These are phyloP conservation scores for Sarcomyxa edulis DNA, from an alignment of 768 basidiomycete genomes.

Conservation along the genomic window DNA sequence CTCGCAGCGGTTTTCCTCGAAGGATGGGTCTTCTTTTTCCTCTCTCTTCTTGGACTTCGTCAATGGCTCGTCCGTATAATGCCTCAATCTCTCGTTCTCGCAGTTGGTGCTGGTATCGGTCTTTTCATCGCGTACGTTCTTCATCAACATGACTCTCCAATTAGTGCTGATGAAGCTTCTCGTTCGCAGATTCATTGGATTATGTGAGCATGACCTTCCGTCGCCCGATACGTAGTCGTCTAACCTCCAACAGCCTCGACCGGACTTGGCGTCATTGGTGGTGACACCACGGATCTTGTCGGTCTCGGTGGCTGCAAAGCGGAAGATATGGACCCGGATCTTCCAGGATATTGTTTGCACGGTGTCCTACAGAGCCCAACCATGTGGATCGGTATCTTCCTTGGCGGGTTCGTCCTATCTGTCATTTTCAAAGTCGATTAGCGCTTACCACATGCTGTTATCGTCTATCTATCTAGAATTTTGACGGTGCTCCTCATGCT, in stretches of 20 bases:
- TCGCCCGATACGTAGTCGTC: constrained; percentile 2
- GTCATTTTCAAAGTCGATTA: not conserved
- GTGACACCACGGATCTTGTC: constrained; percentile 63
- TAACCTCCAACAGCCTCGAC: constrained; percentile 40
- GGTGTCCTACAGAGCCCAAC: constrained; percentile 70
- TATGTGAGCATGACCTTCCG: constrained; percentile 37
- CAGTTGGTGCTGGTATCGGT: constrained; percentile 85
- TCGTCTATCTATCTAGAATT: constrained; percentile 35
- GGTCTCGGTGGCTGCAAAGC: constrained; percentile 71
- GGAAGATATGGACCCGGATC: constrained; percentile 31
- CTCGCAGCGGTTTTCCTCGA: constrained; percentile 84
- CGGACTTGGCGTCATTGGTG: constrained; percentile 75
- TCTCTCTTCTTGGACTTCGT: constrained; percentile 78
- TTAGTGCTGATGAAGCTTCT: too few relatives aligned
- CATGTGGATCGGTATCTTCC: constrained; percentile 85
- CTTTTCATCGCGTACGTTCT: constrained; percentile 73
- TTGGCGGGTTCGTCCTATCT: constrained; percentile 57
- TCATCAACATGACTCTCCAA: too few relatives aligned
- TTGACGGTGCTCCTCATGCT: constrained; percentile 77
- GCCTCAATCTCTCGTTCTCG: constrained; percentile 81
- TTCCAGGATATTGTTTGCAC: constrained; percentile 56
- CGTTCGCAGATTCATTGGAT: constrained; percentile 59
- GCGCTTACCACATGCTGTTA: constrained; percentile 5
- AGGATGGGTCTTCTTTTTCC: constrained; percentile 82
- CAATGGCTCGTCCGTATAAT: constrained; percentile 89